Evolutionary conservation across 352 stramenopile species (phyloP).

Genomic region (Phytopythium helicoides): DNA sequence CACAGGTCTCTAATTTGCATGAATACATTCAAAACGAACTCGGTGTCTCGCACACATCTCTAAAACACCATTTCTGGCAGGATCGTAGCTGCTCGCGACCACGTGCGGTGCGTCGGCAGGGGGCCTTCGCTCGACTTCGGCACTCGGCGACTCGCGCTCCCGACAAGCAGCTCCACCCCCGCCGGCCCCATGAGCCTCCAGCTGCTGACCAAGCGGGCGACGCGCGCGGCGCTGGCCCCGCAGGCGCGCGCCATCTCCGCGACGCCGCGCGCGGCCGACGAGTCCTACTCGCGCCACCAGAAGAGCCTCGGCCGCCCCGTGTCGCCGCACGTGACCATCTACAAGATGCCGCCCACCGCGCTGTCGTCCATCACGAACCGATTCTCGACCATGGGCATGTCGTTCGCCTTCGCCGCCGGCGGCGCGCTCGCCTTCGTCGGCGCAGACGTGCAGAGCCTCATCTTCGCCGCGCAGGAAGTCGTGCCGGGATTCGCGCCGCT

Average conservation of each 20-base stretch:
- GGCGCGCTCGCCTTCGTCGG: constrained; percentile 76
- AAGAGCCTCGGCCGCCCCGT: constrained; percentile 88
- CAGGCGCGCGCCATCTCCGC: constrained; percentile 22
- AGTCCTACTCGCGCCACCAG: constrained; percentile 84
- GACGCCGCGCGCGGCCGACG: constrained; percentile 4
- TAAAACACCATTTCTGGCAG: too few species aligned
- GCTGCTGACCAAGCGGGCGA: constrained; percentile 27
- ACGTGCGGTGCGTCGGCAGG: constrained; percentile 3
- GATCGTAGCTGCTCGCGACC: background rate
- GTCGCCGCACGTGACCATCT: constrained; percentile 96
- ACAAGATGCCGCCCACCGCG: constrained; percentile 92
- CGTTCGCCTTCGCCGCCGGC: constrained; percentile 75
- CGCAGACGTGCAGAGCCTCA: constrained; percentile 80
- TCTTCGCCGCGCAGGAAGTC: constrained; percentile 76
- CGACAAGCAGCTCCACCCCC: background rate
- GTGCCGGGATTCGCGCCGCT: constrained; percentile 65
- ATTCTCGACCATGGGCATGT: constrained; percentile 87
- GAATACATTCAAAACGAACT: too few species aligned
- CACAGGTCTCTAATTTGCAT: background rate
- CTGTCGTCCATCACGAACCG: constrained; percentile 95
- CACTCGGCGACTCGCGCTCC: constrained; percentile 4
- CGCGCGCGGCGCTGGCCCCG: constrained; percentile 8
- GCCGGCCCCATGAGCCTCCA: constrained; percentile 26
- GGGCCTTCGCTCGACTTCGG: background rate
- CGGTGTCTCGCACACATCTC: too few species aligned